phyloP scores from a whole-genome alignment of 140 eudicot species.

The Stevia rebaudiana region DNA sequence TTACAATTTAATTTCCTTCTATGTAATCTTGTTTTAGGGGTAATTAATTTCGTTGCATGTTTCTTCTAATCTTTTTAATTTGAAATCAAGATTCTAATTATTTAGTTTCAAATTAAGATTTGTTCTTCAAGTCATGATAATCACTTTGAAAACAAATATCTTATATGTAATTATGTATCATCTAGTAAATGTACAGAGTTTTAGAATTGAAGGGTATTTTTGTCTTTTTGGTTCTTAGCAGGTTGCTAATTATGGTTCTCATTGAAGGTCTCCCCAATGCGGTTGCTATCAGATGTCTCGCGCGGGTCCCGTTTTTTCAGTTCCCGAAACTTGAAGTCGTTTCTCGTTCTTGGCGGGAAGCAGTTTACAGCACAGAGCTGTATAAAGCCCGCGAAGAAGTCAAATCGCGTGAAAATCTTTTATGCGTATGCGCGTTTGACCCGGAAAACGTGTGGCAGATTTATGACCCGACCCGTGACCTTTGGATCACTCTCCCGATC shows the following conservation, averaged over 20 bases:
- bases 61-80: too few species aligned
- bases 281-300: slow-evolving; percentile 82
- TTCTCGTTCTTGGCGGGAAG: slow-evolving; percentile 76
- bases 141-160: neutral
- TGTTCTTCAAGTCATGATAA: neutral
- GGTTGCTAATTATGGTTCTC: slow-evolving; percentile 45
- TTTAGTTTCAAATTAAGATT: neutral
- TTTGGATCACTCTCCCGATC: slow-evolving; percentile 84
- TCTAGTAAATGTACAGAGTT: neutral
- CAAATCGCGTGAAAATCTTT: slow-evolving; percentile 48
- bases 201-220: slow-evolving; percentile 2
- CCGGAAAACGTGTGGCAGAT: slow-evolving; percentile 91
- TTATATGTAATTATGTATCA: neutral
- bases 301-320: slow-evolving; percentile 71
- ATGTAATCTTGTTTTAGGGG: neutral
- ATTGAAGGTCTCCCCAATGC: slow-evolving; percentile 98
- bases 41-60: too few species aligned
- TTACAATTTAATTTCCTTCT: neutral
- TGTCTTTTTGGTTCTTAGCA: slow-evolving; percentile 12
- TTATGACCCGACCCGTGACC: slow-evolving; percentile 60
- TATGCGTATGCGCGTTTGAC: slow-evolving; percentile 79
- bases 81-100: too few species aligned
- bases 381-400: slow-evolving; percentile 74
- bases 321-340: slow-evolving; percentile 67
- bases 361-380: slow-evolving; percentile 64